A percentile compares a stretch with the other conserved stretches of the same genome.
Evolutionary conservation across 208 protist species (phyloP).

Genomic region (Trypanosoma congolense): DNA sequence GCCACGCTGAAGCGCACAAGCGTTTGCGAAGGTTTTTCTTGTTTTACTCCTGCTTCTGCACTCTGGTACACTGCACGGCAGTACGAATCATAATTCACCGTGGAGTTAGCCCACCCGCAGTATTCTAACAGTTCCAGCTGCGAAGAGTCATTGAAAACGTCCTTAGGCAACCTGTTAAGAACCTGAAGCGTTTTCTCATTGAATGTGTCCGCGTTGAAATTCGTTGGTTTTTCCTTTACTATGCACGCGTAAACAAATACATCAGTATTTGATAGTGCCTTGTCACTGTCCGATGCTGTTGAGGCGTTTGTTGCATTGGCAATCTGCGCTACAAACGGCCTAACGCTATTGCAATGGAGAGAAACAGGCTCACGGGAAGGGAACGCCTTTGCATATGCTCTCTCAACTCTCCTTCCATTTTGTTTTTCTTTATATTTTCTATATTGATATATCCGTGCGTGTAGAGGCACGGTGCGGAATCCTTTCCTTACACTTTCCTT

Average conservation of each 20-base stretch:
- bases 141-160: background rate
- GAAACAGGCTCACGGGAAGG: no score
- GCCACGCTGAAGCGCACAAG: slow-evolving; percentile 14
- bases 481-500: no score
- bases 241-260: background rate
- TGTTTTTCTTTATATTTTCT: no score
- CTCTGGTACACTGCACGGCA: slow-evolving; percentile 1
- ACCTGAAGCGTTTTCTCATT: background rate
- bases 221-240: background rate
- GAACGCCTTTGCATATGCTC: no score
- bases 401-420: no score
- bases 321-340: background rate
- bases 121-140: slow-evolving; percentile 21
- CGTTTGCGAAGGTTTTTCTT: no score
- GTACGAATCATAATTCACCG: slow-evolving; percentile 5
- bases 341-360: no score
- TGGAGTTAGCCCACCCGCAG: slow-evolving; percentile 11
- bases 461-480: no score
- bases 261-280: slow-evolving; percentile 1
- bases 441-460: no score
- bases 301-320: background rate
- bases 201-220: slow-evolving; percentile 8
- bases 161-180: slow-evolving; percentile 1
- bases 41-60: no score
- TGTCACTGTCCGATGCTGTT: slow-evolving; percentile 3